Conservation (phyloP, 1,139 yeast species). For the Protomyces lactucae-debilis region DNA sequence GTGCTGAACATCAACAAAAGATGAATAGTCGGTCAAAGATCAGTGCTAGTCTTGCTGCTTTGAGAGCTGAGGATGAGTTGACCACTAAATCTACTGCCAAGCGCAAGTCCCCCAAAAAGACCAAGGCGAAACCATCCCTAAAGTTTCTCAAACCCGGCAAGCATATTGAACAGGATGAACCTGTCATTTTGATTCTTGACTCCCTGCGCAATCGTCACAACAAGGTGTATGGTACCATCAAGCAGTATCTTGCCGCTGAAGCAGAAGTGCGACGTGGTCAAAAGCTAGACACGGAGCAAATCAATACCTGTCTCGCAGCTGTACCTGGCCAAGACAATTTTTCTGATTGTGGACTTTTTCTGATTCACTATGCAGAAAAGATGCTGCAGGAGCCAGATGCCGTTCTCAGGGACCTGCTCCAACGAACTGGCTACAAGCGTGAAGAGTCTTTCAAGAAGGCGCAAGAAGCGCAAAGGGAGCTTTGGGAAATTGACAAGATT, state of each 20-base stretch:
- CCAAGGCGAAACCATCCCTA: neutral
- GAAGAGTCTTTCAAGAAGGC: neutral
- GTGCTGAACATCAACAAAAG: neutral
- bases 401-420: slow-evolving; percentile 4
- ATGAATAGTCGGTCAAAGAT: neutral
- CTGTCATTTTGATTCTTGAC: slow-evolving; percentile 68
- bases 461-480: slow-evolving; percentile 5
- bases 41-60: neutral
- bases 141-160: slow-evolving; percentile 13
- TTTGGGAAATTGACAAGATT: slow-evolving; percentile 13
- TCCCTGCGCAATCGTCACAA: slow-evolving; percentile 62
- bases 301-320: slow-evolving; percentile 46
- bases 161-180: slow-evolving; percentile 34
- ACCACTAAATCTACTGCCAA: neutral
- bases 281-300: slow-evolving; percentile 46
- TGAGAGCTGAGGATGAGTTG: slow-evolving; percentile 1
- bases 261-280: slow-evolving; percentile 60
- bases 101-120: neutral
- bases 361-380: slow-evolving; percentile 67
- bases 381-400: slow-evolving; percentile 53
- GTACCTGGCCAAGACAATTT: slow-evolving; percentile 85
- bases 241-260: slow-evolving; percentile 60
- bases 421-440: neutral
- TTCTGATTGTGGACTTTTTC: slow-evolving; percentile 94
- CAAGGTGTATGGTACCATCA: slow-evolving; percentile 53